Conservation (phyloP, 2,329 filamentous ascomycete species). For the Rutstroemia sydowiana region DNA sequence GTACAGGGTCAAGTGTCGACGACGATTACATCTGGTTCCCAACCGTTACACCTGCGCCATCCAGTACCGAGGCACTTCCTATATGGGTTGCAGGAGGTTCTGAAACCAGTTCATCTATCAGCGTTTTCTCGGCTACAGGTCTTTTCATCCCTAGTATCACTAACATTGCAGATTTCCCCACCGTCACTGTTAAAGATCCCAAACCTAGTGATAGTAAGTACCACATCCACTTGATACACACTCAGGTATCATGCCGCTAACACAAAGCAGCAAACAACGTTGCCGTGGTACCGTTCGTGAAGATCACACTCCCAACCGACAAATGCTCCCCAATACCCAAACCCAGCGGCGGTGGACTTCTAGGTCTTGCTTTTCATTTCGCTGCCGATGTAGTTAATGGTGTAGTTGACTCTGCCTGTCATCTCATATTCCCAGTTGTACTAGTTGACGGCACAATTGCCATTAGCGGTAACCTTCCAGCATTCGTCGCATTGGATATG, state of each 20-base stretch:
- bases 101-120: not conserved
- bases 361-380: slow-evolving; percentile 1
- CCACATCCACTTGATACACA: not conserved
- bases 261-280: not conserved
- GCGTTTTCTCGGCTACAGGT: not conserved
- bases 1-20: not conserved
- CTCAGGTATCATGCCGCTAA: not conserved
- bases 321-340: slow-evolving; percentile 4
- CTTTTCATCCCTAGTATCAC: slow-evolving; percentile 4
- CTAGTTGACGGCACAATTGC: not conserved
- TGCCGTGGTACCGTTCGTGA: not conserved
- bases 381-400: slow-evolving; percentile 1
- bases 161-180: not conserved
- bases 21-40: not conserved
- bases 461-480: not conserved
- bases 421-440: not conserved
- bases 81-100: not conserved
- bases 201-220: not conserved
- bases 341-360: not conserved
- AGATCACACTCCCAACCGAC: not conserved
- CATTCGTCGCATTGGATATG: not conserved
- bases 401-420: slow-evolving; percentile 2
- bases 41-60: not conserved
- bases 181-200: not conserved
- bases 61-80: not conserved